Conservation (phyloP, 441 rosid genomes). For the Arabidopsis lyrata region DNA sequence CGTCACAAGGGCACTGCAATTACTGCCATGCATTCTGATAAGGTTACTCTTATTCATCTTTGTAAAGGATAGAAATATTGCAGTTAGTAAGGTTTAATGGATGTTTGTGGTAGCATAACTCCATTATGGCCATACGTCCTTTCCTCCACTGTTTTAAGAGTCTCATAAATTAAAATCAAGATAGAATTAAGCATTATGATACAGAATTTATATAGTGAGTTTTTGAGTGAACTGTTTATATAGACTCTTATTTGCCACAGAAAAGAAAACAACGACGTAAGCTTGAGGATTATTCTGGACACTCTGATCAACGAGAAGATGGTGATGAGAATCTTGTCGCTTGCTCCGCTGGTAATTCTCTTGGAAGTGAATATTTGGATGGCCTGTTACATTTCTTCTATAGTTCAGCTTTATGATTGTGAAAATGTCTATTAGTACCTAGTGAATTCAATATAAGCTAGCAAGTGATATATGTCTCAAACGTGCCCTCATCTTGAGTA, state of each 20-base stretch:
- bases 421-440: background rate
- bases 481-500: background rate
- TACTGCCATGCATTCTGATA: slow-evolving; percentile 63
- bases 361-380: slow-evolving; percentile 59
- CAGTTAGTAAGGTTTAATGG: slow-evolving; percentile 32
- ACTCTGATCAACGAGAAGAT: slow-evolving; percentile 68
- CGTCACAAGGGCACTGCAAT: slow-evolving; percentile 68
- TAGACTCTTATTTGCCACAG: slow-evolving; percentile 64
- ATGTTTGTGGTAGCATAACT: slow-evolving; percentile 60
- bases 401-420: slow-evolving; percentile 12
- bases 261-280: slow-evolving; percentile 56
- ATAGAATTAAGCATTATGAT: slow-evolving; percentile 60
- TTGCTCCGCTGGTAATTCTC: slow-evolving; percentile 59
- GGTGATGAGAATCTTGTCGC: slow-evolving; percentile 68
- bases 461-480: slow-evolving; percentile 18
- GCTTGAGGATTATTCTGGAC: slow-evolving; percentile 62
- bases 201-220: slow-evolving; percentile 59
- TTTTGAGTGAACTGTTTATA: slow-evolving; percentile 65
- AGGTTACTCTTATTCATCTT: slow-evolving; percentile 61
- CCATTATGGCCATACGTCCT: slow-evolving; percentile 53
- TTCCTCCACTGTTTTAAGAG: slow-evolving; percentile 64
- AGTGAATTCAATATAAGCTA: slow-evolving; percentile 2
- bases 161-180: slow-evolving; percentile 60
- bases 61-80: slow-evolving; percentile 14
- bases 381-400: slow-evolving; percentile 23